Evolutionary conservation across 2,329 filamentous ascomycete genomes (phyloP).

Genomic region (Colletotrichum cereale): DNA sequence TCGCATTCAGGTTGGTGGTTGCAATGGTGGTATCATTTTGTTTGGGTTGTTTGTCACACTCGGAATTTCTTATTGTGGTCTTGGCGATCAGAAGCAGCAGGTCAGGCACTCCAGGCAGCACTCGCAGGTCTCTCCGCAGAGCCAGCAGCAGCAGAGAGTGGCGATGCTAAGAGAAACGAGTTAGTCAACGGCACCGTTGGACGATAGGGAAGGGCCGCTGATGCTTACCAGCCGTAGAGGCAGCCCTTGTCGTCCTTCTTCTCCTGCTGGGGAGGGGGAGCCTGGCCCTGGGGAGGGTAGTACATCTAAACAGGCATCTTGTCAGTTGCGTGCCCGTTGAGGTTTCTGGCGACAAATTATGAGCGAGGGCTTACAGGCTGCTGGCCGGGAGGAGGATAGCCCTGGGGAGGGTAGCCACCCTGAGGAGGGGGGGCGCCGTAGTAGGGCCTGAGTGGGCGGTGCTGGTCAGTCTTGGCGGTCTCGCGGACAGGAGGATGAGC

Average conservation of each 20-base stretch:
- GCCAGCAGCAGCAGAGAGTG: slow-evolving; percentile 59
- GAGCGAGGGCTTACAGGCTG: slow-evolving; percentile 34
- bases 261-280: slow-evolving; percentile 50
- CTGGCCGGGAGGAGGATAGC: slow-evolving; percentile 41
- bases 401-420: slow-evolving; percentile 43
- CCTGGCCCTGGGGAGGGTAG: slow-evolving; percentile 48
- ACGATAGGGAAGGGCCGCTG: background rate
- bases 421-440: slow-evolving; percentile 42
- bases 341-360: background rate
- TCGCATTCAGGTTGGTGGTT: slow-evolving; percentile 21
- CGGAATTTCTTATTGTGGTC: background rate
- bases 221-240: slow-evolving; percentile 53
- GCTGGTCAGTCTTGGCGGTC: slow-evolving; percentile 18
- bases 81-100: slow-evolving; percentile 52
- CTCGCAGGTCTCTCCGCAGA: slow-evolving; percentile 59
- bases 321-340: background rate
- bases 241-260: slow-evolving; percentile 58
- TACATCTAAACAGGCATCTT: slow-evolving; percentile 39
- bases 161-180: slow-evolving; percentile 48
- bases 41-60: slow-evolving; percentile 9
- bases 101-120: slow-evolving; percentile 57
- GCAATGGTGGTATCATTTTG: background rate
- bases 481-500: background rate
- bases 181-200: background rate
- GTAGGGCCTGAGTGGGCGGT: slow-evolving; percentile 32